These are phyloP conservation scores for Cordyceps pruinosa DNA, from an alignment of 2,329 filamentous ascomycete genomes.

Conservation along the genomic window DNA sequence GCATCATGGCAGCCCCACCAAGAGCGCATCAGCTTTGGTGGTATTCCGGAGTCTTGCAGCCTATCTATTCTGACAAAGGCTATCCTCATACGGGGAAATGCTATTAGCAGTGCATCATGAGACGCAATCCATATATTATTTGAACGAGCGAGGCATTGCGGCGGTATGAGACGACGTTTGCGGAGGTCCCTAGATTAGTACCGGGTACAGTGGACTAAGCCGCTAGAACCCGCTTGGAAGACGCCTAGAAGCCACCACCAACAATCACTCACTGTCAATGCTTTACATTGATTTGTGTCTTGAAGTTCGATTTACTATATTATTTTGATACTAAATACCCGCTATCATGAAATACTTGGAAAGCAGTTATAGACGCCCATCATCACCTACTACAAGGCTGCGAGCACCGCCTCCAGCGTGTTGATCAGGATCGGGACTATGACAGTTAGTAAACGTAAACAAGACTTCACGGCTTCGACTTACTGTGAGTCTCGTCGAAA, in stretches of 20 bases:
- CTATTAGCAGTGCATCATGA: too few species aligned
- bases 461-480: background rate
- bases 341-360: background rate
- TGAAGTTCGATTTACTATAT: background rate
- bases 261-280: too few species aligned
- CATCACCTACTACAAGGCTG: slow-evolving; percentile 16
- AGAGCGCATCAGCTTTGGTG: background rate
- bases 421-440: slow-evolving; percentile 21
- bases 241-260: background rate
- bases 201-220: background rate
- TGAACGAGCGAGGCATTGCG: too few species aligned
- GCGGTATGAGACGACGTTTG: too few species aligned
- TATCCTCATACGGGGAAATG: too few species aligned
- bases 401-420: slow-evolving; percentile 24
- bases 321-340: background rate
- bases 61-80: too few species aligned
- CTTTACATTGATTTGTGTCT: background rate
- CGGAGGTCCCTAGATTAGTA: too few species aligned
- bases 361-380: background rate
- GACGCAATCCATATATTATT: too few species aligned
- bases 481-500: slow-evolving; percentile 37
- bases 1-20: background rate
- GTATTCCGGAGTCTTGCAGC: background rate
- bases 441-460: background rate
- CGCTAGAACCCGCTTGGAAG: background rate